Percentiles rank a stretch among this genome's conserved stretches.
Conservation (phyloP, 225 moss, liverwort and hornwort genomes). For the Sphagnum contortum region DNA sequence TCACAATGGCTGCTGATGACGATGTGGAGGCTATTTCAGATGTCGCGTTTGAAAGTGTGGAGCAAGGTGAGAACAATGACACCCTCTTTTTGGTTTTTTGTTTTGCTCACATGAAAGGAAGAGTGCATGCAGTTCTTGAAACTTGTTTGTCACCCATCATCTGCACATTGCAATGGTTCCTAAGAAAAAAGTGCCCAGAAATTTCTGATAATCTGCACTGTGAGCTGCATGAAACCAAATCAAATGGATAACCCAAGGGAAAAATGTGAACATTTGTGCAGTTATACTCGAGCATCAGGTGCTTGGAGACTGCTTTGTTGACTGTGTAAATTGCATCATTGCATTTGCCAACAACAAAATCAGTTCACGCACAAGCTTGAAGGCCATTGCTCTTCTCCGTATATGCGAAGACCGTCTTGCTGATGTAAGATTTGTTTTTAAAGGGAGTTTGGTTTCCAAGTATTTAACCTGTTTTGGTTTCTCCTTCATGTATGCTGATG, state of each 20-base stretch:
- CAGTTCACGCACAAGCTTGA: conserved; percentile 88
- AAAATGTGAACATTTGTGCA: conserved; percentile 22
- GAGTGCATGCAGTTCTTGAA: no score
- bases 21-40: conserved; percentile 82
- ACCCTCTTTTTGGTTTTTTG: neutral
- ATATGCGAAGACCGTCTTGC: conserved; percentile 98
- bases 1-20: conserved; percentile 92
- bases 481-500: no score
- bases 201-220: no score
- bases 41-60: conserved; percentile 96
- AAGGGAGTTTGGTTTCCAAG: no score
- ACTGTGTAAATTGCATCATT: conserved; percentile 95
- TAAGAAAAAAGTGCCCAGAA: no score
- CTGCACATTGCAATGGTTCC: no score
- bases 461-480: no score
- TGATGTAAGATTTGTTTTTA: conserved; percentile 45
- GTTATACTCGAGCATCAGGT: conserved; percentile 99
- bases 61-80: conserved; percentile 53
- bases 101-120: neutral
- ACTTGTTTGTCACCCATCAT: no score
- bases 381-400: conserved; percentile 91
- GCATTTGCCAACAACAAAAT: conserved; percentile 97
- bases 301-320: conserved; percentile 99
- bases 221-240: no score
- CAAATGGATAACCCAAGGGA: no score